Evolutionary conservation across 257 asterid genomes (phyloP).

Genomic region (Solanum piurae): DNA sequence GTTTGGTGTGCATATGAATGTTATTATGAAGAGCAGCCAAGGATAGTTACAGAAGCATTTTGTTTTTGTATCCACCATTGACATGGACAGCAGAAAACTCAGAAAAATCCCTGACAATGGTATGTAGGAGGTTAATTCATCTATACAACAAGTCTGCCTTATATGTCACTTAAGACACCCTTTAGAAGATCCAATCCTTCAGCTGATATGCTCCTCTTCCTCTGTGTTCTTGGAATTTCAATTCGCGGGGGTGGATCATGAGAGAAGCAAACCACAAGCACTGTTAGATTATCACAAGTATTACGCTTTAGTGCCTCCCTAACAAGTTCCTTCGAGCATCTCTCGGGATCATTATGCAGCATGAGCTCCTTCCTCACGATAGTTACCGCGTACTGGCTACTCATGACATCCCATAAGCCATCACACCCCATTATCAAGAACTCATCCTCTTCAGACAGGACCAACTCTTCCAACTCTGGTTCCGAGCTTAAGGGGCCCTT

Average conservation of each 20-base stretch:
- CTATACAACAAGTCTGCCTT: not conserved
- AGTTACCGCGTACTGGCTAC: constrained; percentile 79
- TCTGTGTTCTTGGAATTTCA: constrained; percentile 17
- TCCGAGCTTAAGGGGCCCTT: constrained; percentile 59
- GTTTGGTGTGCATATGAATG: not conserved
- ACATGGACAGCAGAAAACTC: constrained; percentile 11
- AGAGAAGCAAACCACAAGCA: constrained; percentile 30
- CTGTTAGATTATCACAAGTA: constrained; percentile 29
- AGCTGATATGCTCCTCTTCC: constrained; percentile 32
- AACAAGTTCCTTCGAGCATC: constrained; percentile 54
- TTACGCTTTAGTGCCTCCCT: constrained; percentile 32
- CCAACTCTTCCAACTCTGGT: constrained; percentile 60
- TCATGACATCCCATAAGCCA: constrained; percentile 90
- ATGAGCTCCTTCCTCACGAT: constrained; percentile 65
- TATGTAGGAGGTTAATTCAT: not conserved
- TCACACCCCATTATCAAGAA: constrained; percentile 76
- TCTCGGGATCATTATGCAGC: constrained; percentile 62
- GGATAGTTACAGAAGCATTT: not conserved
- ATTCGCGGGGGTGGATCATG: constrained; percentile 27
- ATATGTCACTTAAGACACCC: constrained; percentile 25
- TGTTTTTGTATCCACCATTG: not conserved
- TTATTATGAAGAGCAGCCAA: not conserved
- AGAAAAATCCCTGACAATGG: constrained; percentile 4
- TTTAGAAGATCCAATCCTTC: constrained; percentile 35
- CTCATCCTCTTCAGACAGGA: constrained; percentile 61